A percentile compares a stretch with the other conserved stretches of the same genome.
Conservation (phyloP, 768 basidiomycete genomes). For the Gymnopilus junonius region DNA sequence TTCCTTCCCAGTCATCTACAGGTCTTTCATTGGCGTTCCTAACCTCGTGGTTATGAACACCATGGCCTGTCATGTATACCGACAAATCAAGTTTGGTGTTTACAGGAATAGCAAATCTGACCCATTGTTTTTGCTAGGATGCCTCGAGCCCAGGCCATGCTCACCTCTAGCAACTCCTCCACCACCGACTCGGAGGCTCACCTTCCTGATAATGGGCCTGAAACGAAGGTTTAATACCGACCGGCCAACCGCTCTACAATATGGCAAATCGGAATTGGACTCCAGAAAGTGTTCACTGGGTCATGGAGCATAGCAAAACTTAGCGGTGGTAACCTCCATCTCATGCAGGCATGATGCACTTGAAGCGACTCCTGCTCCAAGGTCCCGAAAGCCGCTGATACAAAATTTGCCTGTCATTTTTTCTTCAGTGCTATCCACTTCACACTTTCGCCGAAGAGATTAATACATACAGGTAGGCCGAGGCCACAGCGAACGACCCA, state of each 20-base stretch:
- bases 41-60: constrained; percentile 17
- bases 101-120: not conserved
- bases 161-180: not conserved
- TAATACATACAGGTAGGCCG: too few species aligned
- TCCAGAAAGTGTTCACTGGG: not conserved
- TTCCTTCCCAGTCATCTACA: constrained; percentile 4
- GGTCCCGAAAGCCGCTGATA: too few species aligned
- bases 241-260: not conserved
- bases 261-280: not conserved
- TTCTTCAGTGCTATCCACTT: too few species aligned
- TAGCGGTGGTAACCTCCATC: too few species aligned
- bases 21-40: constrained; percentile 9
- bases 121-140: not conserved
- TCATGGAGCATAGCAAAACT: too few species aligned
- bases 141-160: not conserved
- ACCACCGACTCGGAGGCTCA: not conserved
- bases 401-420: too few species aligned
- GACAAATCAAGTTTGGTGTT: constrained; percentile 12
- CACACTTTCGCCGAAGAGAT: too few species aligned
- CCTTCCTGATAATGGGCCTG: not conserved
- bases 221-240: not conserved
- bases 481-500: too few species aligned
- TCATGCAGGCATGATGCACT: too few species aligned
- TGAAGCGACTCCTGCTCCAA: too few species aligned
- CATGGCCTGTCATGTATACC: constrained; percentile 16